These are phyloP conservation scores for Euphorbia corollata DNA, from an alignment of 441 rosid species.

Conservation along the genomic window DNA sequence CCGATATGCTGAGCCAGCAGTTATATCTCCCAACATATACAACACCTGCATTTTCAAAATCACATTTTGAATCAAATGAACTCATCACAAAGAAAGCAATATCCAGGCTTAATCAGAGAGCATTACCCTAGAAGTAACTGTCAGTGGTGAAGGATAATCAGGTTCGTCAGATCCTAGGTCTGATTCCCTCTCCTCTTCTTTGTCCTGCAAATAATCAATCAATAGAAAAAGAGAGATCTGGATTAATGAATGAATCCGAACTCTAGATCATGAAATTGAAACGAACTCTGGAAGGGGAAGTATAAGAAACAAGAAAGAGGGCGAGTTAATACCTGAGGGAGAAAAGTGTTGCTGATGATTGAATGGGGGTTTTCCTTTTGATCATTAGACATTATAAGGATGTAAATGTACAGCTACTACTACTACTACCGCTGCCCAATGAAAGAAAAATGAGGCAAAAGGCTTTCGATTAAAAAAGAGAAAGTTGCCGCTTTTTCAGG, in stretches of 20 bases:
- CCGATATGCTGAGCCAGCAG: slow-evolving; percentile 76
- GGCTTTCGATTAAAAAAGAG: slow-evolving; percentile 8
- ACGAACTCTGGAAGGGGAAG: neutral
- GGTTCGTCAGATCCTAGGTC: slow-evolving; percentile 63
- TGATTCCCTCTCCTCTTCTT: slow-evolving; percentile 54
- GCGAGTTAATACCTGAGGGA: slow-evolving; percentile 17
- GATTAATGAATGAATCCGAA: slow-evolving; percentile 1
- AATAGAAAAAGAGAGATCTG: neutral
- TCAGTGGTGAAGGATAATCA: slow-evolving; percentile 72
- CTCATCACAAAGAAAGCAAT: neutral
- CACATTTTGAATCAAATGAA: neutral
- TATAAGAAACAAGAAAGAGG: too few relatives aligned
- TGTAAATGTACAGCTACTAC: neutral
- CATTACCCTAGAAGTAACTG: slow-evolving; percentile 88
- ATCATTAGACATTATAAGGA: slow-evolving; percentile 24
- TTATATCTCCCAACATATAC: slow-evolving; percentile 97
- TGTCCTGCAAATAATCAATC: slow-evolving; percentile 41
- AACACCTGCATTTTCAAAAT: slow-evolving; percentile 48
- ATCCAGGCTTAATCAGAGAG: neutral
- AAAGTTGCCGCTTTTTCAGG: slow-evolving; percentile 22
- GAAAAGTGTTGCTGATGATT: slow-evolving; percentile 28
- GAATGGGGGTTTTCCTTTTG: slow-evolving; percentile 26
- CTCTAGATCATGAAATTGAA: slow-evolving; percentile 11
- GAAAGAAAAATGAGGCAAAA: slow-evolving; percentile 9
- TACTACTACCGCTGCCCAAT: neutral